Evolutionary conservation across 495 filamentous ascomycete species (phyloP), one percentile per base, ranked within the genome.

Genomic region (Amorphotheca resinae): DNA sequence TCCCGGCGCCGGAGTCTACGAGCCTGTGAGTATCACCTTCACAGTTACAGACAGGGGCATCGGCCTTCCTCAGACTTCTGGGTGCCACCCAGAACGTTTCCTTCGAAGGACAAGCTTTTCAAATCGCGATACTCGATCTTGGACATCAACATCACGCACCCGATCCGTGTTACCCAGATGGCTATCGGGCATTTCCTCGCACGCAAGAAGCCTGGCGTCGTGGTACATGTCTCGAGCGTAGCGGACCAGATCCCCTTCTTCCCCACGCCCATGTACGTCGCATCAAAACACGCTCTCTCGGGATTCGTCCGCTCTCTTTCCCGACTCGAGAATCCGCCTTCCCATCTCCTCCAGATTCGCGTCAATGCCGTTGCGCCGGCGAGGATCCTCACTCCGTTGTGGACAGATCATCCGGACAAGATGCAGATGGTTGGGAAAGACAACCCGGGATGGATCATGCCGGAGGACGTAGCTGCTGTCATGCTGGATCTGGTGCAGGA

Each of bases 131-230:
- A 81, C 55, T 67, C 69, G 15, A 38, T 63, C 50, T 31, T 84
- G 26, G 77, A 82, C 52, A 80, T 84, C 64, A 82, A 80, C 57
- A 35, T 84, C 48, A 79, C 73, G 3, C 79, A 83, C 55, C 79
- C 79, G 0, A 80, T 82, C 55, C 76, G 79, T 41, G 64, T 66
- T 7, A 78, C 76, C 4, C 79, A 83, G 45, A 61, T 82, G 11
- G 77, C 79, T 6, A 75, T 82, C 37, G 60, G 71, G 6, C 64
- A 74, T 47, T 81, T 78, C 62, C 35, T 50, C 16, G 15, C n/a
- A 2, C 21, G 20, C 15, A 46, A 46, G 22, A 49, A 49, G 21
- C 48, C 47, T 3, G 52, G 52, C 12, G 33, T 35, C 2, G 32
- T 83, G 9, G 50, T 81, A 15, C 74, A 79, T 46, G 74, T 81